Base-by-base conservation (phyloP, 768 basidiomycete species). In the Mycena pura region DNA sequence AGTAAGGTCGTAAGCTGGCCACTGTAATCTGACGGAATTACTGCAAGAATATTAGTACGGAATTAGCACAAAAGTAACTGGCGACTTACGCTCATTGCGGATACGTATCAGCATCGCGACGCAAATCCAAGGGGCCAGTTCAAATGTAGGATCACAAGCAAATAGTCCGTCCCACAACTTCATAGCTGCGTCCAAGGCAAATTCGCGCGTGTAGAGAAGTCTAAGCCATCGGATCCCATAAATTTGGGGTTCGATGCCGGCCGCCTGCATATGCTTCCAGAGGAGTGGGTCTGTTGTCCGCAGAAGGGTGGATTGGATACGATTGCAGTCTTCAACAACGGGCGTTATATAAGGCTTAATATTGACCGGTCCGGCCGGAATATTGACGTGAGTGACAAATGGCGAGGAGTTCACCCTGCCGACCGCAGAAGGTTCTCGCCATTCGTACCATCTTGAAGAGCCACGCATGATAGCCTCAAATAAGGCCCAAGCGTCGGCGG, bases 161-260 rank as follows among this genome's bases (percentile, higher is more conserved):
- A 99, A 96, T 9, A 99, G 73, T 1, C 91, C 95, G 73, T 99
- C 97, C 97, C 97, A 99, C n/a, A 99, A 71, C 29, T 84, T 80
- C 86, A 99, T 87, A 0, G 92, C 86, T 62, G 93, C 89, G 3
- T 78, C 69, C 80, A 98, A 85, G 38, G 80, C 83, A 67, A 99
- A 91, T 74, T 99, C 97, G 45, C 97, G 84, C 5, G 95, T 96
- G 75, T 98, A 99, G 6, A 99, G 79, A 17, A 99, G 78, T 32
- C 97, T 84, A 10, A 99, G 79, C 95, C 96, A 99, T 28, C 97
- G 95, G 59, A 99, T 95, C 57, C 93, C 95, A 77, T 95, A 99
- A 19, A 99, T 91, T 72, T 99, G 97, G 5, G 96, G 95, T 73
- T 99, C 97, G 39, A 99, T 89, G 6, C 92, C 92, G 36, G 87